phyloP scores from a whole-genome alignment of 1,284 basidiomycete genomes.

The Cutaneotrichosporon sp. region DNA sequence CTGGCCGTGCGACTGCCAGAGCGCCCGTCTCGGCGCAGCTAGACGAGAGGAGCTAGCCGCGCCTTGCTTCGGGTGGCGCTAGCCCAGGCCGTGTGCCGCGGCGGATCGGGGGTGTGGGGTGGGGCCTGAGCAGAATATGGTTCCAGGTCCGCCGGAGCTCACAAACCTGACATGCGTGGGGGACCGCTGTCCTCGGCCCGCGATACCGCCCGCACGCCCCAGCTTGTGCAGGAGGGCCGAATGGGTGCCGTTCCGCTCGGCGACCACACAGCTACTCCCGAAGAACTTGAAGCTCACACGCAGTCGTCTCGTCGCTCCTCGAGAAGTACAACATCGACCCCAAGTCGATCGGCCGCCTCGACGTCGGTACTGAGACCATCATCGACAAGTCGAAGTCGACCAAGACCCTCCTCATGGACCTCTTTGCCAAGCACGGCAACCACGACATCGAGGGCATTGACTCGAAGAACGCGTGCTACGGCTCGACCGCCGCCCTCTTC shows the following conservation, averaged over 20 bases:
- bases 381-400: conserved; percentile 99
- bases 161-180: neutral
- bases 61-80: neutral
- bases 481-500: conserved; percentile 96
- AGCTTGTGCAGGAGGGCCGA: no score
- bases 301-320: conserved; percentile 81
- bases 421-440: conserved; percentile 90
- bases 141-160: neutral
- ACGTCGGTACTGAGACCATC: conserved; percentile 98
- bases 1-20: neutral
- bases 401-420: conserved; percentile 98
- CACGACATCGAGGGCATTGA: conserved; percentile 96
- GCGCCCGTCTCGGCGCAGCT: neutral
- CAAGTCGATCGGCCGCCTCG: conserved; percentile 91
- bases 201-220: neutral
- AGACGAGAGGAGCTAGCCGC: neutral
- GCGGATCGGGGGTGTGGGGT: neutral
- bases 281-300: no score
- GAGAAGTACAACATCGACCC: conserved; percentile 97
- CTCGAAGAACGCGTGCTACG: conserved; percentile 99
- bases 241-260: no score
- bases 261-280: no score
- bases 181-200: no score
- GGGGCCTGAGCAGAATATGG: neutral
- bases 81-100: neutral